Conservation (phyloP, 257 asterid genomes). For the Solanum peruvianum region DNA sequence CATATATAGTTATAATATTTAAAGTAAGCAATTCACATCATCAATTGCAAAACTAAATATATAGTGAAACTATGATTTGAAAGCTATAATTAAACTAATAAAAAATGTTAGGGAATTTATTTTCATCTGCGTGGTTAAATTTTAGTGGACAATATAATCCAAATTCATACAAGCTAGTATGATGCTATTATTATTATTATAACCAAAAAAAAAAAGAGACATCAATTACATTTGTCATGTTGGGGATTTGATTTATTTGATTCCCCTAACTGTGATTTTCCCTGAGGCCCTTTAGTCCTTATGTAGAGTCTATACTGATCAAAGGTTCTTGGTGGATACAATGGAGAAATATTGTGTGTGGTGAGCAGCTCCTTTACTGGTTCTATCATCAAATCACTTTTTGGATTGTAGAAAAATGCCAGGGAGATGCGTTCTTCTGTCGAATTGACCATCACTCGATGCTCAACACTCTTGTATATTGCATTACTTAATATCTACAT, state of each 20-base stretch:
- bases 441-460: conserved; percentile 59
- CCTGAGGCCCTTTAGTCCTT: conserved; percentile 59
- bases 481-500: conserved; percentile 52
- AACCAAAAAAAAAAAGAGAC: neutral
- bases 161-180: neutral
- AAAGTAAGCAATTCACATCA: neutral
- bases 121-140: neutral
- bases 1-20: neutral
- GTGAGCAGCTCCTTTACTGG: conserved; percentile 46
- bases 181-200: neutral
- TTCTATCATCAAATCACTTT: conserved; percentile 40
- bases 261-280: conserved; percentile 52
- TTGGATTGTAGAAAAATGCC: conserved; percentile 61
- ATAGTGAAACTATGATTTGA: too few species aligned
- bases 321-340: conserved; percentile 53
- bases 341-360: conserved; percentile 27
- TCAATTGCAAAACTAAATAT: neutral
- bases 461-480: conserved; percentile 62
- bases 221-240: neutral
- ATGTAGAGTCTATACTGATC: conserved; percentile 61
- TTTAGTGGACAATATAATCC: neutral
- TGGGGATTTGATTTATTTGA: neutral
- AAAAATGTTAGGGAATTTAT: too few species aligned
- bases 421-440: conserved; percentile 41
- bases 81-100: neutral